Evolutionary conservation across 768 basidiomycete species (phyloP), one percentile per base, ranked within the genome.

Genomic region (Termitomyces sp.): DNA sequence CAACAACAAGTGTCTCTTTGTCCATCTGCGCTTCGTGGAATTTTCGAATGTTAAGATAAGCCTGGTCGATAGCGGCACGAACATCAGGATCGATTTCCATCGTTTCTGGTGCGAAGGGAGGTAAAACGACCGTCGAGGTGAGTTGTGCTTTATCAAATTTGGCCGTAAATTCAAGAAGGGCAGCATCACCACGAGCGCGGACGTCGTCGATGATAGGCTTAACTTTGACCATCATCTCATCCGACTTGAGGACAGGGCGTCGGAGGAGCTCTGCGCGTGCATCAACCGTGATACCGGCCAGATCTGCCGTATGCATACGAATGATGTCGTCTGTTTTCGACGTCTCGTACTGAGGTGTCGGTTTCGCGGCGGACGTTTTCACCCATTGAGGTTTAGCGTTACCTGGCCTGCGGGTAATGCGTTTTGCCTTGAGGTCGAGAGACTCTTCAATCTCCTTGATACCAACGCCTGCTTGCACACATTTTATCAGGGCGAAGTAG

Each of bases 181-280:
- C 97, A 0, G 79, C 78, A 72, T 99, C 97, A 46, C 97, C 96
- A 24, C 88, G 84, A 36, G 73, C 73, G 63, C 95, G 88, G 57
- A 99, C 94, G 51, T 89, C 81, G 61, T 92, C 86, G 60, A 98
- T 92, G 69, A 99, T 98, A 38, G 97, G 97, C 70, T 88, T 88
- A 67, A 98, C 97, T 73, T 92, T 94, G 57, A 81, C 79, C 60
- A 98, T 93, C 92, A 97, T 96, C 68, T 92, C 90, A 66, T 86
- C 84, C 15, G 86, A 89, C 69, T 86, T 92, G 68, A 96, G 85
- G 45, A 98, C 94, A 18, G 97, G 97, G 3, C 97, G 89, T 56
- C 87, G 87, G 60, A 97, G 86, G 35, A 98, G 81, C 46, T 80
- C 79, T 13, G 80, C 76, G n/a, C 88, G 87, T 66, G 90, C 84